Conservation (phyloP, 345 rosid species). For the Citrus sinensis region DVS_A1.0 CM039167.1:6522501-6523000, state of each 20-base stretch:
- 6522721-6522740: not conserved
- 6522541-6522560: not conserved
- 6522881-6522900: conserved; percentile 85
- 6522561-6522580: not conserved
- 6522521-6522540: not conserved
- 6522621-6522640: not conserved
- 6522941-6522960: not conserved
- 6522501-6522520: not conserved
- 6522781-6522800: conserved; percentile 82
- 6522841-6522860: conserved; percentile 94
- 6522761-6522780: not conserved
- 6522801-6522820: conserved; percentile 98
- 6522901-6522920: conserved; percentile 92
- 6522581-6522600: not conserved
- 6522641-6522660: not conserved
- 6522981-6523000: not conserved
- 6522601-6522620: not conserved
- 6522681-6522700: not conserved
- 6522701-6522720: not conserved
- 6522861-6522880: conserved; percentile 99
- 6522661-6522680: not conserved
- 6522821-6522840: conserved; percentile 83
- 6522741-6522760: not conserved
- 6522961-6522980: not conserved
- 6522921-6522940: not conserved